Percentiles rank a stretch among this genome's conserved stretches.
phyloP scores from a whole-genome alignment of 1,139 yeast species.

The Pichia kudriavzevii region DNA sequence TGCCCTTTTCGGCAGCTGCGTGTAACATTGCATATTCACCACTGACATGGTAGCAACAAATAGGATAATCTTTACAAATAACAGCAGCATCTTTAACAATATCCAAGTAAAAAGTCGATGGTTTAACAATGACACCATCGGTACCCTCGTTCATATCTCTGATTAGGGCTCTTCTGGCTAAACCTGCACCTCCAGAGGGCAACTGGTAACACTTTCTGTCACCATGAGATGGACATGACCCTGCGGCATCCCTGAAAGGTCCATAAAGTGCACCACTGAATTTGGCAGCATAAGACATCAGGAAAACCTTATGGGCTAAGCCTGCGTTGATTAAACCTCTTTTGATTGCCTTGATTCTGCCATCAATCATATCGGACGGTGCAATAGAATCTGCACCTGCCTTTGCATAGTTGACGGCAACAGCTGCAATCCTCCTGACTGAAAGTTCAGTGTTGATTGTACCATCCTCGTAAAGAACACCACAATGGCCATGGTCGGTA shows the following conservation, averaged over 20 bases:
- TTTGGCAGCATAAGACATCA: slow-evolving; percentile 92
- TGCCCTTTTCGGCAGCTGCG: slow-evolving; percentile 96
- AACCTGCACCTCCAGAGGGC: slow-evolving; percentile 88
- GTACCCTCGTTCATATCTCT: slow-evolving; percentile 92
- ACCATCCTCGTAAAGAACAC: slow-evolving; percentile 81
- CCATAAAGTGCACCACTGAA: slow-evolving; percentile 90
- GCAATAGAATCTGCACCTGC: slow-evolving; percentile 97
- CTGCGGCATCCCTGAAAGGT: slow-evolving; percentile 97
- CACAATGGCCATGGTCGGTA: slow-evolving; percentile 96
- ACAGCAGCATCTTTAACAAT: slow-evolving; percentile 81
- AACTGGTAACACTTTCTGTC: slow-evolving; percentile 90
- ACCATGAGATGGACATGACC: slow-evolving; percentile 82
- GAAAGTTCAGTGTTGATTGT: slow-evolving; percentile 66
- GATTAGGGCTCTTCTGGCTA: slow-evolving; percentile 82
- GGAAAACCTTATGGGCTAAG: slow-evolving; percentile 78
- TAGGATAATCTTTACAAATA: slow-evolving; percentile 75
- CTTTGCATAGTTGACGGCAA: slow-evolving; percentile 88
- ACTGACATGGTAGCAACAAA: slow-evolving; percentile 93
- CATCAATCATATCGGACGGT: slow-evolving; percentile 98
- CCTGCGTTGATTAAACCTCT: slow-evolving; percentile 75
- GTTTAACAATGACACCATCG: slow-evolving; percentile 91
- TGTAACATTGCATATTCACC: slow-evolving; percentile 98
- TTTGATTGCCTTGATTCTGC: slow-evolving; percentile 84
- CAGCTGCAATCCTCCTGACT: slow-evolving; percentile 83
- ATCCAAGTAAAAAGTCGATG: slow-evolving; percentile 94